phyloP scores from a whole-genome alignment of 2,329 filamentous ascomycete species.

The Fragosphaeria purpurea region DNA sequence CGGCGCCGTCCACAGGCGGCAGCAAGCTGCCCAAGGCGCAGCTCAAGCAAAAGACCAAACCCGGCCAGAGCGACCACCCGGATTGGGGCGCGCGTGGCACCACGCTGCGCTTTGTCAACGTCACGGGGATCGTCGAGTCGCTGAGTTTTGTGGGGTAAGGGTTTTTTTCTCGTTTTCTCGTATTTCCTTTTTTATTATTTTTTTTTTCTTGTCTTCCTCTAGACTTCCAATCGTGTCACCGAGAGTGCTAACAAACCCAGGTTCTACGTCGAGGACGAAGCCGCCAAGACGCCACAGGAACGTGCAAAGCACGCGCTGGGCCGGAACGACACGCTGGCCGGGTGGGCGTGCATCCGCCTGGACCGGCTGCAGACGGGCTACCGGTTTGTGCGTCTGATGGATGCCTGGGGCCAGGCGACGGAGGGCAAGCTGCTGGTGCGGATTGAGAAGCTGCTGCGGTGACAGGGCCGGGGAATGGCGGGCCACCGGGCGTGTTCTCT shows the following conservation, averaged over 20 bases:
- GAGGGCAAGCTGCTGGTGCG: conserved; percentile 41
- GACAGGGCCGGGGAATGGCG: neutral
- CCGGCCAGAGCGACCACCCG: conserved; percentile 36
- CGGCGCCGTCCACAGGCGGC: conserved; percentile 4
- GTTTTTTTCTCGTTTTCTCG: conserved; percentile 5
- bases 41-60: conserved; percentile 44
- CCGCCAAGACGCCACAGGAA: conserved; percentile 27
- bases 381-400: conserved; percentile 41
- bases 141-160: conserved; percentile 65
- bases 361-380: conserved; percentile 47
- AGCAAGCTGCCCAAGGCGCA: conserved; percentile 24
- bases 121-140: conserved; percentile 53
- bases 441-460: conserved; percentile 35
- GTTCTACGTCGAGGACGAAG: conserved; percentile 44
- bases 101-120: conserved; percentile 47
- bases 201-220: neutral
- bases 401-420: conserved; percentile 33
- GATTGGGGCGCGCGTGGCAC: conserved; percentile 47
- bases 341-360: conserved; percentile 50
- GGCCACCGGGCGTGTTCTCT: too few relatives aligned
- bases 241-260: conserved; percentile 21
- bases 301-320: conserved; percentile 7
- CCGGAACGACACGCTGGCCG: conserved; percentile 25
- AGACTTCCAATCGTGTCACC: neutral
- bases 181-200: conserved; percentile 6